A percentile compares a stretch with the other conserved stretches of the same genome.
These are phyloP conservation scores for Aspergillus panamensis DNA, from an alignment of 495 filamentous ascomycete species.

Conservation along the genomic window DNA sequence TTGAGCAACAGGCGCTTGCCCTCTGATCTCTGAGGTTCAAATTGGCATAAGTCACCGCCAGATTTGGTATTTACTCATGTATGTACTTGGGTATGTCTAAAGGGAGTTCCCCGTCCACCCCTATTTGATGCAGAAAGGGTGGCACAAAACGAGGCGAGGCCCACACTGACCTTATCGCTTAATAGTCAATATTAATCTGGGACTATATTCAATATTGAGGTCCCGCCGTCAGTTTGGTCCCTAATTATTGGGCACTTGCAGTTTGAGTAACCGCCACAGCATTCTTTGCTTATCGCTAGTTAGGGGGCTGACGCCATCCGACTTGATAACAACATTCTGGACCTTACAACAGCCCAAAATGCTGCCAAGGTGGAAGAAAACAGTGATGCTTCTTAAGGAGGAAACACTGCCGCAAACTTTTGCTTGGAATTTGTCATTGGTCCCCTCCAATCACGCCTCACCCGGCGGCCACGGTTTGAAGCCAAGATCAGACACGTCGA, in stretches of 20 bases:
- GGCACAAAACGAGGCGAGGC: neutral
- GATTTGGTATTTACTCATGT: neutral
- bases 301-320: neutral
- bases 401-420: neutral
- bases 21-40: neutral
- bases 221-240: neutral
- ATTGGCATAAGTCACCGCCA: neutral
- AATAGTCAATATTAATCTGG: neutral
- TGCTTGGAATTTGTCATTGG: neutral
- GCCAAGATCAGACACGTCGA: neutral
- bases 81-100: neutral
- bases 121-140: neutral
- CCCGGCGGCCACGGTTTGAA: neutral
- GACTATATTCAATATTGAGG: slow-evolving; percentile 2
- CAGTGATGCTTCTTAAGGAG: neutral
- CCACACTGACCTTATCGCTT: neutral
- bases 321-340: slow-evolving; percentile 1
- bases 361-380: neutral
- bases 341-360: neutral
- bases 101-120: neutral
- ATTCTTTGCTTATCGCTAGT: slow-evolving; percentile 12
- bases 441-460: neutral
- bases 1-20: neutral
- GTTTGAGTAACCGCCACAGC: slow-evolving; percentile 2
- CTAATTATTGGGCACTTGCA: neutral